Conservation (phyloP, 306 rosid species). For the Sphenostylis stenocarpa region DNA sequence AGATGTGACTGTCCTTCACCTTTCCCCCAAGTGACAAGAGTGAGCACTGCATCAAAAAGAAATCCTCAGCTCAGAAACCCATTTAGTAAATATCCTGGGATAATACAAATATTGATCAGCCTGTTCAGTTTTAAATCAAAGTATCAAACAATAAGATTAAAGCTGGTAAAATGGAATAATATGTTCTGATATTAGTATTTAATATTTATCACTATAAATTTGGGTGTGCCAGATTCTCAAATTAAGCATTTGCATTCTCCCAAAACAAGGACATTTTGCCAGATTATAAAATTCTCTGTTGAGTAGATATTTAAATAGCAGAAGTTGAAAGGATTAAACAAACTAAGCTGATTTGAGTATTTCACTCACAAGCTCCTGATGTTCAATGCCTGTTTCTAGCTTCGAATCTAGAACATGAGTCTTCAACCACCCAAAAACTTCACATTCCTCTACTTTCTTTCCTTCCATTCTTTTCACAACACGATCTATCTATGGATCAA, state of each 20-base stretch:
- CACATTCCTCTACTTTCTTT: slow-evolving; percentile 47
- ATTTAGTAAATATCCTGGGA: slow-evolving; percentile 25
- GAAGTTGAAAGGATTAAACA: slow-evolving; percentile 24
- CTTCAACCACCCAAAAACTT: slow-evolving; percentile 77
- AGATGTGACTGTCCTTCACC: slow-evolving; percentile 80
- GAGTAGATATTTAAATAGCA: slow-evolving; percentile 26
- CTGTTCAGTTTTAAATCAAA: slow-evolving; percentile 9
- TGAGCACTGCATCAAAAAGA: slow-evolving; percentile 54
- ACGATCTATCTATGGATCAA: slow-evolving; percentile 63
- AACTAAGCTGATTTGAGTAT: slow-evolving; percentile 27
- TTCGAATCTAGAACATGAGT: slow-evolving; percentile 65
- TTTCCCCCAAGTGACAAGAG: slow-evolving; percentile 90
- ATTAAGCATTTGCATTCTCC: slow-evolving; percentile 14
- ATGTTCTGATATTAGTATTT: not conserved
- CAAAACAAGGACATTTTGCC: slow-evolving; percentile 5
- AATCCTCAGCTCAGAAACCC: slow-evolving; percentile 11
- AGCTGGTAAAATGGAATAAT: slow-evolving; percentile 20
- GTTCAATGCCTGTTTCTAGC: slow-evolving; percentile 77
- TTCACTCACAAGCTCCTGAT: slow-evolving; percentile 89
- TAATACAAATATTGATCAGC: not conserved
- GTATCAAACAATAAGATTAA: not conserved
- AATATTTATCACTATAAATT: not conserved
- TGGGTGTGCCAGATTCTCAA: slow-evolving; percentile 15
- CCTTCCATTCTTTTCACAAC: slow-evolving; percentile 61
- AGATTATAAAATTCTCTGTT: not conserved